Conservation (phyloP, 768 basidiomycete genomes). For the Suillus placidus region DNA sequence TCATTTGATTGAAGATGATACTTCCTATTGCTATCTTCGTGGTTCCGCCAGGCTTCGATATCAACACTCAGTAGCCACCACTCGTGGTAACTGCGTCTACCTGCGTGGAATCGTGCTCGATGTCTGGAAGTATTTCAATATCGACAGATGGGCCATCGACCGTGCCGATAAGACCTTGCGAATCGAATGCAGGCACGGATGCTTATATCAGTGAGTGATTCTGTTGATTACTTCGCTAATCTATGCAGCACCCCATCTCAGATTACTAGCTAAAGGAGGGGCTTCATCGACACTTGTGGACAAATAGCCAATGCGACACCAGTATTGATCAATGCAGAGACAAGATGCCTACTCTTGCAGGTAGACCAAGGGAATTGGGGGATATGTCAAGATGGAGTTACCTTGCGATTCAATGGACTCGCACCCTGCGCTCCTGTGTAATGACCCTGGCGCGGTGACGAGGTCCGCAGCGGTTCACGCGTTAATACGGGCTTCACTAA, state of each 20-base stretch:
- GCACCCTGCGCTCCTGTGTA: background rate
- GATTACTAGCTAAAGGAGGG: background rate
- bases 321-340: background rate
- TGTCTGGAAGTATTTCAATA: constrained; percentile 42
- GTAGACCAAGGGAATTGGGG: background rate
- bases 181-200: background rate
- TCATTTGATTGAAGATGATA: background rate
- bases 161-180: constrained; percentile 33
- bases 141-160: constrained; percentile 47
- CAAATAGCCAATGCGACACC: background rate
- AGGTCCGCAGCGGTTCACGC: background rate
- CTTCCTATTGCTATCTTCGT: background rate
- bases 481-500: too few relatives aligned
- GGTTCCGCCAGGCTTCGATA: constrained; percentile 22
- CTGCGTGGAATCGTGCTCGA: constrained; percentile 16
- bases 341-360: background rate
- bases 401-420: background rate
- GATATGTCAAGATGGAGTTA: background rate
- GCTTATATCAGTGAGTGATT: constrained; percentile 1
- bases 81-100: constrained; percentile 54
- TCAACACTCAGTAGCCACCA: constrained; percentile 49
- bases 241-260: background rate
- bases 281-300: background rate
- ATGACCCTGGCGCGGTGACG: background rate
- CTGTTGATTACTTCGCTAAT: background rate